A percentile compares a stretch with the other conserved stretches of the same genome.
phyloP scores from a whole-genome alignment of 345 rosid genomes.

The Angophora floribunda region DNA sequence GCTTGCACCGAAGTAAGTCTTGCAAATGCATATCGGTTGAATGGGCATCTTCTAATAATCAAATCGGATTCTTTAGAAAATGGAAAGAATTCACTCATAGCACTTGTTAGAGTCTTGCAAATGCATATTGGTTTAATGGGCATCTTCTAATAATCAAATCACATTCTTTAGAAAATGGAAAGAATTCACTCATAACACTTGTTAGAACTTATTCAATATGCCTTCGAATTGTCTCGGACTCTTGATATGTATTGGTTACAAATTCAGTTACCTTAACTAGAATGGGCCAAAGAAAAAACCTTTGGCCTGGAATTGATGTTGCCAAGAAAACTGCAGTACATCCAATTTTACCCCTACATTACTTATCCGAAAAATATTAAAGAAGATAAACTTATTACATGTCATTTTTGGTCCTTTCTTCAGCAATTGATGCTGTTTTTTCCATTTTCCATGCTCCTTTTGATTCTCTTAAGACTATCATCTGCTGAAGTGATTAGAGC shows the following conservation, averaged over 20 bases:
- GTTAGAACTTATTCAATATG: not conserved
- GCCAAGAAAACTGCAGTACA: not conserved
- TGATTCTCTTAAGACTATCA: not conserved
- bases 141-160: not conserved
- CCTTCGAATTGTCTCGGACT: not conserved
- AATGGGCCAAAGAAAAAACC: not conserved
- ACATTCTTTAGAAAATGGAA: not conserved
- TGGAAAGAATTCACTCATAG: not conserved
- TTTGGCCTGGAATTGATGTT: not conserved
- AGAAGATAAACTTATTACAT: not conserved
- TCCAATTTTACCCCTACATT: not conserved
- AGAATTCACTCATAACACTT: not conserved
- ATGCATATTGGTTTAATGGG: not conserved
- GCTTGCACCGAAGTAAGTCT: slow-evolving; percentile 93
- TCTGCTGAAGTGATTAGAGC: not conserved
- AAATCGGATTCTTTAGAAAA: not conserved
- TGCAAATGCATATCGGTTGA: not conserved
- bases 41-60: not conserved
- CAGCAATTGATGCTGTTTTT: not conserved
- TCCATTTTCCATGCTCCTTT: not conserved
- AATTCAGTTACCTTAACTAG: not conserved
- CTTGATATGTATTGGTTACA: not conserved
- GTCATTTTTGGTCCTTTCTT: not conserved
- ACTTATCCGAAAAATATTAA: not conserved
- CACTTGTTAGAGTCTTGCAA: not conserved